Conservation (phyloP, 176 grass and related monocot genomes). For the Triticum aestivum region IWGSC_CS_RefSeq_v2.1 NC_057799.1:367807640-367808139, state of each 20-base stretch:
- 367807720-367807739: slow-evolving; percentile 93
- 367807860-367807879: slow-evolving; percentile 56
- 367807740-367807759: slow-evolving; percentile 92
- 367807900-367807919: slow-evolving; percentile 95
- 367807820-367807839: not conserved
- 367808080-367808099: not conserved
- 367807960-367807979: slow-evolving; percentile 16
- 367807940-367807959: slow-evolving; percentile 89
- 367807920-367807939: slow-evolving; percentile 85
- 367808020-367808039: not conserved
- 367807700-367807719: slow-evolving; percentile 99
- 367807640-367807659: slow-evolving; percentile 5
- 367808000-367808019: not conserved
- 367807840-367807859: slow-evolving; percentile 9
- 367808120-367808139: not conserved
- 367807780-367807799: slow-evolving; percentile 49
- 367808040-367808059: slow-evolving; percentile 16
- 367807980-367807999: not conserved
- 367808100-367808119: slow-evolving; percentile 12
- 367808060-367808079: slow-evolving; percentile 11
- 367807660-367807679: slow-evolving; percentile 34
- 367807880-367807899: slow-evolving; percentile 96
- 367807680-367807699: slow-evolving; percentile 44
- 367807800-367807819: slow-evolving; percentile 17
- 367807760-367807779: slow-evolving; percentile 98